Evolutionary conservation across 2,329 filamentous ascomycete genomes (phyloP), one percentile per base, ranked within the genome.

Genomic region (Monosporascus sp.): DNA sequence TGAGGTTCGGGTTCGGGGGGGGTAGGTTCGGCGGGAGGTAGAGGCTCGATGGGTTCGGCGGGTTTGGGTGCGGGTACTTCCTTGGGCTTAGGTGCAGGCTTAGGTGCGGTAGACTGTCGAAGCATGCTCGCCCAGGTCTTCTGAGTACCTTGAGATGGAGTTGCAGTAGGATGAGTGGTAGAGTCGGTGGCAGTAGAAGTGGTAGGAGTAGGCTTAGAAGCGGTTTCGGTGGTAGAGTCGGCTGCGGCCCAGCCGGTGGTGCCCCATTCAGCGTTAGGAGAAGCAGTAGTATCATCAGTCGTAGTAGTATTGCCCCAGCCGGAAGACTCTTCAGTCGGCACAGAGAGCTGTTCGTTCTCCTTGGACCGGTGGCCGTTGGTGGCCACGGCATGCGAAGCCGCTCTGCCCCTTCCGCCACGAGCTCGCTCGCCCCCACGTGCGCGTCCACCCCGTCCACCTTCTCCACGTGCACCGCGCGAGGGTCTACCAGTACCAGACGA

Each of bases 41-140:
- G 67, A 24, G 74, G 70, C 62, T 81, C 75, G 50, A 77, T 67
- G 27, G 72, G 67, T 62, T 79, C 74, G 60, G 72, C 68, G 50
- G 74, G 71, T 62, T 78, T 75, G 24, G 76, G 70, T 36, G 69
- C 71, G 55, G 76, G 69, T n/a, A 70, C 65, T 61, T 81, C 75
- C 67, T 77, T 78, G 48, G 76, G 73, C 70, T 79, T 79, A 39
- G 82, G 78, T 38, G 79, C 74, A 41, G 79, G 75, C 74, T 87
- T 87, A 43, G 77, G 78, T 45, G 68, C 71, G 44, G 79, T 76
- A 37, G 85, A 76, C 67, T 82, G 76, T 63, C 81, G 81, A 57
- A 90, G 81, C 79, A 91, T 86, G 71, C 86, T 89, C 38, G 88
- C 88, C 88, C 88, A 91, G 25, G 83, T 86, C 75, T 85, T 86